Evolutionary conservation across 192 early-diverging fungal genomes (phyloP).

Genomic region (Kickxella alabastrina): DNA sequence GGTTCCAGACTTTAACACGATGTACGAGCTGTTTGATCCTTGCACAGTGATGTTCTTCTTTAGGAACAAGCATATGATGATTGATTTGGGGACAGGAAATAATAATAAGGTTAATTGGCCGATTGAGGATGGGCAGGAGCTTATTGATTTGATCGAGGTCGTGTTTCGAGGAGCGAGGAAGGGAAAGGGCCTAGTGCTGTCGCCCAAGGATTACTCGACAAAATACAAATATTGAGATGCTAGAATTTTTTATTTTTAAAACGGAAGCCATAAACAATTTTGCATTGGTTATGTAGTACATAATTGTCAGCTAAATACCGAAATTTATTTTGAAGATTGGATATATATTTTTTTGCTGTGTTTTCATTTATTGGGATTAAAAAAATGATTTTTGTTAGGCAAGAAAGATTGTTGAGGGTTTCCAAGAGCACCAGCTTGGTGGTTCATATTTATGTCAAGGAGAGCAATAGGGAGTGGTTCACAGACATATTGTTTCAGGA

Average conservation of each 20-base stretch:
- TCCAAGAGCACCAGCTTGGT: slow-evolving; percentile 15
- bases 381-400: slow-evolving; percentile 34
- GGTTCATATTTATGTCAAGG: slow-evolving; percentile 35
- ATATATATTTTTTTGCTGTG: slow-evolving; percentile 1
- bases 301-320: no score
- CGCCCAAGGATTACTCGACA: slow-evolving; percentile 95
- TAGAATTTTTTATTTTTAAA: background rate
- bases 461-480: slow-evolving; percentile 37
- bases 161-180: slow-evolving; percentile 95
- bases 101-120: slow-evolving; percentile 99
- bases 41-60: slow-evolving; percentile 99
- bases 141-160: slow-evolving; percentile 89
- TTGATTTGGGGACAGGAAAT: slow-evolving; percentile 98
- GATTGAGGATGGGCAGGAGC: slow-evolving; percentile 89
- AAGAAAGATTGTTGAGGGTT: slow-evolving; percentile 34
- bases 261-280: no score
- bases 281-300: no score
- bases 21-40: slow-evolving; percentile 99
- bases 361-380: background rate
- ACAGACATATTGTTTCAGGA: slow-evolving; percentile 44
- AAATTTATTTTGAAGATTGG: no score
- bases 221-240: slow-evolving; percentile 90
- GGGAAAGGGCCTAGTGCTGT: slow-evolving; percentile 95
- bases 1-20: slow-evolving; percentile 90
- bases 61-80: slow-evolving; percentile 96